Conservation (phyloP, 441 rosid species). For the Euphorbia celastroides region DNA sequence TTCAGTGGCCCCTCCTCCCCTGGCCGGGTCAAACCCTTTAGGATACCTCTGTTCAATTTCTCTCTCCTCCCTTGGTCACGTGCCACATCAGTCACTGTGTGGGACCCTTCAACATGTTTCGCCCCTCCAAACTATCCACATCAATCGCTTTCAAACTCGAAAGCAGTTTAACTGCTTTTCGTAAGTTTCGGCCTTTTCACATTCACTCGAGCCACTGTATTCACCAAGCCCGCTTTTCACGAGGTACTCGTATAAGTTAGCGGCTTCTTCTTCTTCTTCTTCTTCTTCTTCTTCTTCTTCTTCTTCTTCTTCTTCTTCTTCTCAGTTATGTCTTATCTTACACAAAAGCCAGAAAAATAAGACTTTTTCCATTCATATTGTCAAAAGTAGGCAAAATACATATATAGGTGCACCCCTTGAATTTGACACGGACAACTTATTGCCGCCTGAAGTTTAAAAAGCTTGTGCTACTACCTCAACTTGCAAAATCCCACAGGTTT, state of each 20-base stretch:
- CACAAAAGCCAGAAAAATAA: too few species aligned
- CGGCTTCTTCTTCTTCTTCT: constrained; percentile 79
- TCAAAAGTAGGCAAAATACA: too few species aligned
- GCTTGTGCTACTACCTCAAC: too few species aligned
- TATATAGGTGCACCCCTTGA: too few species aligned
- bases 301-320: too few species aligned
- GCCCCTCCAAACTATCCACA: constrained; percentile 78
- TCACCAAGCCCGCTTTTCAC: constrained; percentile 69
- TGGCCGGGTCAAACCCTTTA: constrained; percentile 83
- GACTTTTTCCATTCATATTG: too few species aligned
- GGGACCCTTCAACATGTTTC: constrained; percentile 54
- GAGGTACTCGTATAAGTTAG: constrained; percentile 69
- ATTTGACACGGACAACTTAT: too few species aligned
- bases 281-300: too few species aligned
- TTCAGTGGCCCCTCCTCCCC: too few species aligned
- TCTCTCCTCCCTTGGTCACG: constrained; percentile 65
- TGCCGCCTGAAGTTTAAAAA: too few species aligned
- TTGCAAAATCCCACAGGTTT: too few species aligned
- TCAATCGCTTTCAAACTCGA: constrained; percentile 63
- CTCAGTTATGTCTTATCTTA: constrained; percentile 81
- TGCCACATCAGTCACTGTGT: constrained; percentile 23
- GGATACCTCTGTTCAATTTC: constrained; percentile 85
- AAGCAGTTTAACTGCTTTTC: constrained; percentile 73
- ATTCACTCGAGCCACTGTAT: constrained; percentile 71
- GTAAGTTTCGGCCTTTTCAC: constrained; percentile 84